Evolutionary conservation across 2,329 filamentous ascomycete species (phyloP).

Genomic region (Penicillium sp.): DNA sequence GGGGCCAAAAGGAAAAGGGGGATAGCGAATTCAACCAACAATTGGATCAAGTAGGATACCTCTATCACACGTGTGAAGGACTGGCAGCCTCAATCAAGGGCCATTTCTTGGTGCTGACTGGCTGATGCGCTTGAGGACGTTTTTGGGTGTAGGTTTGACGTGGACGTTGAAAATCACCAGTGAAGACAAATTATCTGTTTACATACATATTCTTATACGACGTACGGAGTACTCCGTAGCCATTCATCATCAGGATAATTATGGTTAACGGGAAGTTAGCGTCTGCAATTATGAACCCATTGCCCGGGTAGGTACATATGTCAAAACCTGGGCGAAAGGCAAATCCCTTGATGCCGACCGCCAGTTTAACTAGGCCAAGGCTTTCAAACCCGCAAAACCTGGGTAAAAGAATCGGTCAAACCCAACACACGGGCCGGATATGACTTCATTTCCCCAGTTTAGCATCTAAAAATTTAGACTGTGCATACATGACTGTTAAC

Average conservation of each 20-base stretch:
- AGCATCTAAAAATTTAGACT: conserved; percentile 3
- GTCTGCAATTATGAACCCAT: background rate
- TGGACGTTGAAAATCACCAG: background rate
- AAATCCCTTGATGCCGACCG: conserved; percentile 2
- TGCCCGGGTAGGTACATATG: background rate
- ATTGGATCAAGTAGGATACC: background rate
- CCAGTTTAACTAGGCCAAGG: conserved; percentile 1
- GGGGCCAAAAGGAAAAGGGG: conserved; percentile 9
- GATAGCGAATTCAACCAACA: background rate
- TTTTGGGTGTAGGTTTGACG: background rate
- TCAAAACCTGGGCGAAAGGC: background rate
- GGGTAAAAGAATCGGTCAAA: conserved; percentile 5
- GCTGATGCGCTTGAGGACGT: background rate
- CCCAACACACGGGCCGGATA: background rate
- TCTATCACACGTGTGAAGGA: background rate
- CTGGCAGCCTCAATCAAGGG: background rate
- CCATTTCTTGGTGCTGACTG: background rate
- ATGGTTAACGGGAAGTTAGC: background rate
- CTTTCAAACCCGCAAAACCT: background rate
- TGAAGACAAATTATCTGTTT: background rate
- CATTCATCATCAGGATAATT: background rate
- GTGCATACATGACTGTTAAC: background rate
- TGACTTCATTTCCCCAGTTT: conserved; percentile 9
- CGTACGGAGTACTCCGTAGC: background rate
- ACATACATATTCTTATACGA: background rate